These are phyloP conservation scores for Pythium guiyangense DNA, from an alignment of 352 stramenopile species.

Conservation along the genomic window DNA sequence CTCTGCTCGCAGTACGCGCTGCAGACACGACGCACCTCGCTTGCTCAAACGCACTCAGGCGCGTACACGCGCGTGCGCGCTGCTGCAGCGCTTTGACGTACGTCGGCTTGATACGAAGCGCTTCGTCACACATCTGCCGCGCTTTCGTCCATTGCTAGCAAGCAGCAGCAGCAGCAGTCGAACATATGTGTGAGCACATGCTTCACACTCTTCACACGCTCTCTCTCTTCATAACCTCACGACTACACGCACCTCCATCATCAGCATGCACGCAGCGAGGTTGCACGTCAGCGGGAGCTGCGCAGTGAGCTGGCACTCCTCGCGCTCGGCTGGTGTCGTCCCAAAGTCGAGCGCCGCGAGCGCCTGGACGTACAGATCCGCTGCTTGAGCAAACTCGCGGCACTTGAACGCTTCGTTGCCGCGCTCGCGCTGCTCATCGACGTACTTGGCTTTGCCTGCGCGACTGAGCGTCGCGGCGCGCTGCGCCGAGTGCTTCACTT, in stretches of 20 bases:
- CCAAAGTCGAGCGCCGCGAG: slow-evolving; percentile 69
- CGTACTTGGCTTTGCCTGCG: slow-evolving; percentile 37
- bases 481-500: slow-evolving; percentile 67
- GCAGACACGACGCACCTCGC: slow-evolving; percentile 33
- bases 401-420: slow-evolving; percentile 56
- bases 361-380: slow-evolving; percentile 65
- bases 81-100: slow-evolving; percentile 59
- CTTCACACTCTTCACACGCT: no score
- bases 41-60: slow-evolving; percentile 45
- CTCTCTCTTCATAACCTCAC: no score
- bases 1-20: background rate
- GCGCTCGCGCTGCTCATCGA: slow-evolving; percentile 27
- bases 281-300: slow-evolving; percentile 82
- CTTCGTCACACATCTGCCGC: slow-evolving; percentile 49
- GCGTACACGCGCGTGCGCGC: slow-evolving; percentile 48
- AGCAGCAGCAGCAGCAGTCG: background rate
- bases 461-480: slow-evolving; percentile 35
- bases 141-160: slow-evolving; percentile 66
- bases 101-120: slow-evolving; percentile 35
- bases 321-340: slow-evolving; percentile 24
- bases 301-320: slow-evolving; percentile 33
- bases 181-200: no score
- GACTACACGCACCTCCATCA: slow-evolving; percentile 37
- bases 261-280: slow-evolving; percentile 67
- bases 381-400: slow-evolving; percentile 39